A percentile compares a stretch with the other conserved stretches of the same genome.
Evolutionary conservation across 2,329 filamentous ascomycete genomes (phyloP).

Genomic region (Plenodomus tracheiphilus): DNA sequence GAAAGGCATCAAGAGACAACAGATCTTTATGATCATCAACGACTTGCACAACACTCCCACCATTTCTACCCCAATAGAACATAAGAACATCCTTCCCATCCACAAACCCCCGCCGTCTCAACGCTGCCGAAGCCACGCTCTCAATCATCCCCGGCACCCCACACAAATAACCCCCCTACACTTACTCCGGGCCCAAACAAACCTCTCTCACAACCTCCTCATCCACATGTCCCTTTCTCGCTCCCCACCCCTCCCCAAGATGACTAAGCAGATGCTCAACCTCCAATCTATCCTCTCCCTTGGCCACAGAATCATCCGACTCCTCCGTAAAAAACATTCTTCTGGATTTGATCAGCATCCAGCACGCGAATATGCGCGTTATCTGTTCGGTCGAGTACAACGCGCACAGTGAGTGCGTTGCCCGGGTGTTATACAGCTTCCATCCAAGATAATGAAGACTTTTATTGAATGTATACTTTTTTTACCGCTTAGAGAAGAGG

Average conservation of each 20-base stretch:
- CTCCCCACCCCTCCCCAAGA: slow-evolving; percentile 51
- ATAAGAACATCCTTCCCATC: no score
- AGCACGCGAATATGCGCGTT: slow-evolving; percentile 48
- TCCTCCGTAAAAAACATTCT: slow-evolving; percentile 53
- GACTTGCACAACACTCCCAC: no score
- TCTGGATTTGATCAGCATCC: slow-evolving; percentile 54
- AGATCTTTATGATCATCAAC: no score
- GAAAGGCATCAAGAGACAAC: no score
- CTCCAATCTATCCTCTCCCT: slow-evolving; percentile 46
- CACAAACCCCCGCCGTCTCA: slow-evolving; percentile 52
- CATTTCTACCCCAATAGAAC: no score
- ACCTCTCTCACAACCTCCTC: slow-evolving; percentile 46
- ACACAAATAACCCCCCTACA: slow-evolving; percentile 52
- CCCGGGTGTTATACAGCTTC: slow-evolving; percentile 57
- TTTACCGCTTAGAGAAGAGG: no score
- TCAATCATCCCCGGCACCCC: slow-evolving; percentile 57
- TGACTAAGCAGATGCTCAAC: slow-evolving; percentile 55
- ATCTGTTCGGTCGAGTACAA: slow-evolving; percentile 43
- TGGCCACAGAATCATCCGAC: slow-evolving; percentile 47
- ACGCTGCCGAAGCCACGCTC: slow-evolving; percentile 54
- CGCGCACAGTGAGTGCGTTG: slow-evolving; percentile 54
- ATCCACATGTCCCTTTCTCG: slow-evolving; percentile 51
- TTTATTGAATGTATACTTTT: slow-evolving; percentile 47
- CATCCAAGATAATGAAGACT: slow-evolving; percentile 56
- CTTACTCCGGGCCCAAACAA: slow-evolving; percentile 49